Evolutionary conservation across 352 stramenopile species (phyloP).

Genomic region (Phytophthora citricola): DNA sequence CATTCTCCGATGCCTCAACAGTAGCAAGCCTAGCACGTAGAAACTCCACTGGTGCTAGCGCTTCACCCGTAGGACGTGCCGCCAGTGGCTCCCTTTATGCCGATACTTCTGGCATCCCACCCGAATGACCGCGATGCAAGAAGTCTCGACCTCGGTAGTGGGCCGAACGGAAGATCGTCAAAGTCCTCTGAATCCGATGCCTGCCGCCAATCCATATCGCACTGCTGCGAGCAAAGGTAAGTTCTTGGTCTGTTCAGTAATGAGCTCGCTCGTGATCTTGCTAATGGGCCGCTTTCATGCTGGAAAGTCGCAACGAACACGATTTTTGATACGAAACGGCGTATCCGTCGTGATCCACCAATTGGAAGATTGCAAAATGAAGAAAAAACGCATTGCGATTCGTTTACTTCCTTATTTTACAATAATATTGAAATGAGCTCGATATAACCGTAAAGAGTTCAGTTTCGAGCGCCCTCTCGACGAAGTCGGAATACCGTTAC

Average conservation of each 20-base stretch:
- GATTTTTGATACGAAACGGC: no score
- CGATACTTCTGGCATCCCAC: no score
- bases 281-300: neutral
- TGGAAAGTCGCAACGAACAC: neutral
- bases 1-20: neutral
- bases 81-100: no score
- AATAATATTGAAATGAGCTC: slow-evolving; percentile 1
- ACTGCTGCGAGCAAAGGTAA: neutral
- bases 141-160: neutral
- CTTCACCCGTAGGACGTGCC: no score
- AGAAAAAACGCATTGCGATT: neutral
- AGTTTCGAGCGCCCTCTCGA: neutral
- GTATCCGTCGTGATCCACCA: no score
- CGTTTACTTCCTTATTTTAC: neutral
- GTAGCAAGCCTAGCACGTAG: neutral
- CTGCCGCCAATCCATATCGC: no score
- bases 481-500: neutral
- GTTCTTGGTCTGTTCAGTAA: neutral
- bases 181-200: neutral
- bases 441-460: slow-evolving; percentile 1
- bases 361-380: no score
- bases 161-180: neutral
- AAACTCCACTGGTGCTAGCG: no score
- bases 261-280: neutral
- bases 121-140: neutral